These are phyloP conservation scores for Phlegmacium glaucopus DNA, from an alignment of 768 basidiomycete species.

Conservation along the genomic window DNA sequence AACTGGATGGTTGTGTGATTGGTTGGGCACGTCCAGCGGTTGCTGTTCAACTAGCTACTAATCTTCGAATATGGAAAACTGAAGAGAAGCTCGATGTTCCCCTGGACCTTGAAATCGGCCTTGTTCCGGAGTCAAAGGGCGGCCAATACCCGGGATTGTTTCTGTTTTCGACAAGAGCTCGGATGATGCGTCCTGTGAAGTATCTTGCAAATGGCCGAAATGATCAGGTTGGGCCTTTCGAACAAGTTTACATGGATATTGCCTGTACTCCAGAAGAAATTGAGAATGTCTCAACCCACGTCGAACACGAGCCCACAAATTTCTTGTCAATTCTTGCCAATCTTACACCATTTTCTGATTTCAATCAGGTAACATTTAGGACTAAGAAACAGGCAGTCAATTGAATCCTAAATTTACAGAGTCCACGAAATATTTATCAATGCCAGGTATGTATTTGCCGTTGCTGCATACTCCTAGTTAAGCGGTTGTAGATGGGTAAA, in stretches of 20 bases:
- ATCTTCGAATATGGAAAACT: constrained; percentile 93
- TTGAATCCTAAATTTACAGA: constrained; percentile 37
- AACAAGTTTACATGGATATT: constrained; percentile 99
- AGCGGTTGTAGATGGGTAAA: constrained; percentile 83
- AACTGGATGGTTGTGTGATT: constrained; percentile 93
- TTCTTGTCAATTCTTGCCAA: constrained; percentile 97
- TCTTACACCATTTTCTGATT: constrained; percentile 98
- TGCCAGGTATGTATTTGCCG: constrained; percentile 61
- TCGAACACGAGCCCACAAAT: constrained; percentile 92
- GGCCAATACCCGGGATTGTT: constrained; percentile 97
- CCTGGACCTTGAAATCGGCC: constrained; percentile 91
- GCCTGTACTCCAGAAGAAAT: constrained; percentile 89
- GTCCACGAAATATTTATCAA: constrained; percentile 89
- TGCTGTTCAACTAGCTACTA: constrained; percentile 77
- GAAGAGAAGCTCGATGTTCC: constrained; percentile 80
- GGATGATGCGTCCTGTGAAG: constrained; percentile 99
- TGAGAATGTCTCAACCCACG: constrained; percentile 79
- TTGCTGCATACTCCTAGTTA: neutral
- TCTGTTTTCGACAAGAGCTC: constrained; percentile 78
- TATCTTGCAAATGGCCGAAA: constrained; percentile 81
- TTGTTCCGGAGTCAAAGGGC: constrained; percentile 83
- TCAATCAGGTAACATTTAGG: constrained; percentile 76
- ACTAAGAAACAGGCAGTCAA: neutral
- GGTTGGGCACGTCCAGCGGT: constrained; percentile 84
- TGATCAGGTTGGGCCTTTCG: constrained; percentile 94